phyloP scores from a whole-genome alignment of 2,329 filamentous ascomycete species.

The Podosphaera aphanis region DNA sequence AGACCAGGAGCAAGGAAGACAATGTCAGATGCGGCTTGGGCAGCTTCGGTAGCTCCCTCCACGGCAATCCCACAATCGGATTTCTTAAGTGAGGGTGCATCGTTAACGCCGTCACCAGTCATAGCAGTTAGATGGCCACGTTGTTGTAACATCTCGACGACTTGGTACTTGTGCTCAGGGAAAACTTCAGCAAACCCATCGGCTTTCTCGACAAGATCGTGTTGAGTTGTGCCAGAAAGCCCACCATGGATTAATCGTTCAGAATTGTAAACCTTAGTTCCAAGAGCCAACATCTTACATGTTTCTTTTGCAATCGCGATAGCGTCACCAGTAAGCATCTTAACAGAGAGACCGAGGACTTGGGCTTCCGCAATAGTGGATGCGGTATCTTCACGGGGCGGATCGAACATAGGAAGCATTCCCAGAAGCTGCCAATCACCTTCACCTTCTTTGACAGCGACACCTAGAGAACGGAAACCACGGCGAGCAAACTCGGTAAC shows the following conservation, averaged over 20 bases:
- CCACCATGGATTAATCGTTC: conserved; percentile 56
- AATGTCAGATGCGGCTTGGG: conserved; percentile 76
- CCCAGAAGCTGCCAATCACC: conserved; percentile 47
- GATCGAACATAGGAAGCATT: conserved; percentile 62
- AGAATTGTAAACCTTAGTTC: conserved; percentile 64
- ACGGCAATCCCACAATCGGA: conserved; percentile 88
- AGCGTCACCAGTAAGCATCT: conserved; percentile 65
- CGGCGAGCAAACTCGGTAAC: conserved; percentile 52
- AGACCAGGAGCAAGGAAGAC: conserved; percentile 83
- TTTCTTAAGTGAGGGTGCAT: conserved; percentile 80
- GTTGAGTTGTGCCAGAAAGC: conserved; percentile 47
- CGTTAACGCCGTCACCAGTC: conserved; percentile 92
- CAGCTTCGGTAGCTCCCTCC: conserved; percentile 75
- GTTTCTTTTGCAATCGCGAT: conserved; percentile 63
- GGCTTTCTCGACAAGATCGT: conserved; percentile 63
- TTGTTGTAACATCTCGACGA: conserved; percentile 82
- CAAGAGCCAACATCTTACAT: conserved; percentile 59
- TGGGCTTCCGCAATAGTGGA: conserved; percentile 58
- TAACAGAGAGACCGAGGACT: conserved; percentile 52
- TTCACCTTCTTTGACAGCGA: conserved; percentile 56
- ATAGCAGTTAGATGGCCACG: conserved; percentile 86
- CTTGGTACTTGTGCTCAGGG: conserved; percentile 87
- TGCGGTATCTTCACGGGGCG: conserved; percentile 55
- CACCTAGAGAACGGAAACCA: conserved; percentile 61
- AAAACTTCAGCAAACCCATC: conserved; percentile 91